Percentiles rank a stretch among this genome's conserved stretches.
These are phyloP conservation scores for Ceratocystis albifundus DNA, from an alignment of 2,329 filamentous ascomycete genomes.

Conservation along the genomic window DNA sequence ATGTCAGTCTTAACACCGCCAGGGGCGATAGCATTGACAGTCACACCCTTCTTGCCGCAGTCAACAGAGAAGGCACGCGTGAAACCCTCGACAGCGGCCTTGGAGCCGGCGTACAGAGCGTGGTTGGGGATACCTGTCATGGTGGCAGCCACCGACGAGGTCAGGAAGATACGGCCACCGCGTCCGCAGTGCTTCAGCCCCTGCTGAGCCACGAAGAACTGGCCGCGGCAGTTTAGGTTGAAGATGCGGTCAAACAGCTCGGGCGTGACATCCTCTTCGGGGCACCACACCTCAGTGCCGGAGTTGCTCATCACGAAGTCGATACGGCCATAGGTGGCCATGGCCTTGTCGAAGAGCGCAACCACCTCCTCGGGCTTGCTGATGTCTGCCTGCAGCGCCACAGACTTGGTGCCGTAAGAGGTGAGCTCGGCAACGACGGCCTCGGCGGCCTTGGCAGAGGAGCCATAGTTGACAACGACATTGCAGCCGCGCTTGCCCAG, in stretches of 20 bases:
- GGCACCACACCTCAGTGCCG: conserved; percentile 59
- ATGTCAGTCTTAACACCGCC: conserved; percentile 67
- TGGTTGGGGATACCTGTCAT: conserved; percentile 58
- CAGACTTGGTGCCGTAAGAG: conserved; percentile 44
- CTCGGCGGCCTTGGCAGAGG: conserved; percentile 44
- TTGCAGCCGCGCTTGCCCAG: conserved; percentile 53
- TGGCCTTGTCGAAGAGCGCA: conserved; percentile 52
- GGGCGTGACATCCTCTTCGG: conserved; percentile 56
- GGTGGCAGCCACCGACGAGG: conserved; percentile 56
- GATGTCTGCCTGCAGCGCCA: conserved; percentile 55
- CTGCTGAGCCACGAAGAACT: conserved; percentile 69
- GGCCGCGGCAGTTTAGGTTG: conserved; percentile 57
- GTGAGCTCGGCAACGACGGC: conserved; percentile 44
- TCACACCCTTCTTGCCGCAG: conserved; percentile 55
- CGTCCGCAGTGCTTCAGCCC: conserved; percentile 59
- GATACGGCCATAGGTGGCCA: conserved; percentile 54
- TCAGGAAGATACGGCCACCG: conserved; percentile 61
- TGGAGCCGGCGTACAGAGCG: conserved; percentile 58
- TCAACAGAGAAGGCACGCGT: conserved; percentile 61
- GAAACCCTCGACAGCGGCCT: conserved; percentile 62
- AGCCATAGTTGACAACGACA: conserved; percentile 57
- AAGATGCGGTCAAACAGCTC: conserved; percentile 63
- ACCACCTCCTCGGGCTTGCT: conserved; percentile 47
- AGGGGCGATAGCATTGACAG: conserved; percentile 61
- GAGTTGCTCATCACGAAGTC: conserved; percentile 65